phyloP scores from a whole-genome alignment of 2,329 filamentous ascomycete species.

The Xylaria multiplex region DNA sequence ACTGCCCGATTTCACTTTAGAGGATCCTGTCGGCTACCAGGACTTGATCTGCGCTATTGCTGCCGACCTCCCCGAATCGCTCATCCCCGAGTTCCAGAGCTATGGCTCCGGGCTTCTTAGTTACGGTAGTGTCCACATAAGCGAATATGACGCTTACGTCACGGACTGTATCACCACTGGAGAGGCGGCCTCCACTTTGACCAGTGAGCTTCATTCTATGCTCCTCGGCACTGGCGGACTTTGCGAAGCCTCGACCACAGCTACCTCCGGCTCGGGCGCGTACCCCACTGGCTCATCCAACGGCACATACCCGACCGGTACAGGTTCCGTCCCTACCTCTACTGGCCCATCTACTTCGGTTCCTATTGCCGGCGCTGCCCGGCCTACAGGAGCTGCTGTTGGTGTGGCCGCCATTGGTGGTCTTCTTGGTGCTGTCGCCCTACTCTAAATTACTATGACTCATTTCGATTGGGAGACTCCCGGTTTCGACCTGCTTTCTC shows the following conservation, averaged over 20 bases:
- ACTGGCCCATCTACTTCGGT: neutral
- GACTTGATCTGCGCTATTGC: slow-evolving; percentile 7
- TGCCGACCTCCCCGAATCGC: slow-evolving; percentile 11
- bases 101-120: slow-evolving; percentile 14
- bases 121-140: slow-evolving; percentile 26
- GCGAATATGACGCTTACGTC: slow-evolving; percentile 20
- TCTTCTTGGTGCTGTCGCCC: slow-evolving; percentile 15
- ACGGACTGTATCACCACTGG: slow-evolving; percentile 26
- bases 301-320: slow-evolving; percentile 17
- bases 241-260: slow-evolving; percentile 1
- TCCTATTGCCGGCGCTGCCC: slow-evolving; percentile 19
- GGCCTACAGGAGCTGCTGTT: slow-evolving; percentile 16
- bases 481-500: neutral
- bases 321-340: slow-evolving; percentile 6
- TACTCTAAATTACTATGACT: slow-evolving; percentile 8
- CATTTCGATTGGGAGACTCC: neutral
- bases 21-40: no score
- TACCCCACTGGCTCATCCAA: slow-evolving; percentile 7
- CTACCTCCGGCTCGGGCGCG: neutral
- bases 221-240: slow-evolving; percentile 13
- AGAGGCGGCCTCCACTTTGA: slow-evolving; percentile 3
- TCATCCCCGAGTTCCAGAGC: slow-evolving; percentile 22
- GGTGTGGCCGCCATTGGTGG: slow-evolving; percentile 19
- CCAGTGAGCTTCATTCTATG: slow-evolving; percentile 13
- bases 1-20: no score